A percentile compares a stretch with the other conserved stretches of the same genome.
These are phyloP conservation scores for Fusarium sp. DNA, from an alignment of 2,329 filamentous ascomycete genomes.

Conservation along the genomic window DNA sequence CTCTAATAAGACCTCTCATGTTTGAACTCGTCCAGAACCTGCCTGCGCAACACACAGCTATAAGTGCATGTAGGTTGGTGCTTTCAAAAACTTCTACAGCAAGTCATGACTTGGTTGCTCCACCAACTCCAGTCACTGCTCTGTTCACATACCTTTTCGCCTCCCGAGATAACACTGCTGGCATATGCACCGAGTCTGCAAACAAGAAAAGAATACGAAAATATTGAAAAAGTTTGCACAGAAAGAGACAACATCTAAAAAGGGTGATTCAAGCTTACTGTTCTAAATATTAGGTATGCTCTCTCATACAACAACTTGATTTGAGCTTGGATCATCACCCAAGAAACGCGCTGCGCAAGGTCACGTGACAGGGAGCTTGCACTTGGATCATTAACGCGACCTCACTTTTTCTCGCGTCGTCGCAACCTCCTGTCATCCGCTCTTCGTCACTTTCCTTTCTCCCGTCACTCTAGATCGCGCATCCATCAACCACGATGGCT, in stretches of 20 bases:
- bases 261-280: background rate
- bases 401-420: slow-evolving; percentile 57
- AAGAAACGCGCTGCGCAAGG: slow-evolving; percentile 42
- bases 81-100: background rate
- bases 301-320: background rate
- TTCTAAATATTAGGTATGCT: background rate
- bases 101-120: slow-evolving; percentile 26
- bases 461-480: slow-evolving; percentile 47
- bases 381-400: slow-evolving; percentile 57
- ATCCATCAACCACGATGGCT: slow-evolving; percentile 65
- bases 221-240: background rate
- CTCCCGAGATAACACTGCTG: background rate
- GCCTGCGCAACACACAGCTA: background rate
- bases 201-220: background rate
- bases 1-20: background rate
- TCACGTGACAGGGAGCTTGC: slow-evolving; percentile 53
- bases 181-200: background rate
- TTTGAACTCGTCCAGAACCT: background rate
- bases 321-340: slow-evolving; percentile 38
- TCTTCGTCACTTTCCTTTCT: slow-evolving; percentile 37
- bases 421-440: slow-evolving; percentile 43
- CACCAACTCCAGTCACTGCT: slow-evolving; percentile 29
- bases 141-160: slow-evolving; percentile 3
- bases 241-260: background rate
- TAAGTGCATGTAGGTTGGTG: background rate